phyloP scores from a whole-genome alignment of 805 yeast genomes.

The Kluyveromyces starmeri region DNA sequence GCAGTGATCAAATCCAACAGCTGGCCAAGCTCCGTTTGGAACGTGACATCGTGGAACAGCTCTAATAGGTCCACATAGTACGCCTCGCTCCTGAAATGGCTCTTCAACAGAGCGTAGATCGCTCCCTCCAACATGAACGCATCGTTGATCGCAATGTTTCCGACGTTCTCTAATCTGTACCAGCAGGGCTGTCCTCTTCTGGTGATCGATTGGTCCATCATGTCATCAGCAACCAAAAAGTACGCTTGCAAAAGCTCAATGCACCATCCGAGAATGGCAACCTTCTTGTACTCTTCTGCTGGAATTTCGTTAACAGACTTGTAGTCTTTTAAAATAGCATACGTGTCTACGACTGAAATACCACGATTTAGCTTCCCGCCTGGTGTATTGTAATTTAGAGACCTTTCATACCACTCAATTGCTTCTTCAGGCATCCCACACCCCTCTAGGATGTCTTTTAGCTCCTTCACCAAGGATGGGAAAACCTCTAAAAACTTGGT shows the following conservation, averaged over 20 bases:
- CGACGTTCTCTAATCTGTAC: conserved; percentile 75
- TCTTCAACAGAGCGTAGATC: conserved; percentile 80
- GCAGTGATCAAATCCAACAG: conserved; percentile 92
- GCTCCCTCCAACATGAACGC: conserved; percentile 95
- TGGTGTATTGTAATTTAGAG: conserved; percentile 77
- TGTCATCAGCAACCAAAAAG: conserved; percentile 95
- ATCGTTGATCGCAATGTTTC: conserved; percentile 93
- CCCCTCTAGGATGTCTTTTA: conserved; percentile 46
- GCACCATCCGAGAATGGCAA: conserved; percentile 91
- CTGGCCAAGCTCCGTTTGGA: conserved; percentile 97
- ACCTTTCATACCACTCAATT: conserved; percentile 69
- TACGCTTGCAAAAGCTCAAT: conserved; percentile 92
- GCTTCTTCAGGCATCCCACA: conserved; percentile 86
- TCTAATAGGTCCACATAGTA: conserved; percentile 88
- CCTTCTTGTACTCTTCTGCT: conserved; percentile 66
- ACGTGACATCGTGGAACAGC: conserved; percentile 92
- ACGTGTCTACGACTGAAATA: conserved; percentile 88
- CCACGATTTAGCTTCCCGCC: conserved; percentile 98
- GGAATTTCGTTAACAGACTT: conserved; percentile 48
- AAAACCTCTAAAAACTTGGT: conserved; percentile 57
- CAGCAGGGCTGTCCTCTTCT: conserved; percentile 99
- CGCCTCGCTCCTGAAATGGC: conserved; percentile 70
- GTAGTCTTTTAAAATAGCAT: conserved; percentile 64
- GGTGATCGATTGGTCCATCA: conserved; percentile 94
- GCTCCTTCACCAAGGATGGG: conserved; percentile 69